Base-by-base conservation (phyloP, 2,329 filamentous ascomycete genomes). In the Proliferodiscus dingleyae region DNA sequence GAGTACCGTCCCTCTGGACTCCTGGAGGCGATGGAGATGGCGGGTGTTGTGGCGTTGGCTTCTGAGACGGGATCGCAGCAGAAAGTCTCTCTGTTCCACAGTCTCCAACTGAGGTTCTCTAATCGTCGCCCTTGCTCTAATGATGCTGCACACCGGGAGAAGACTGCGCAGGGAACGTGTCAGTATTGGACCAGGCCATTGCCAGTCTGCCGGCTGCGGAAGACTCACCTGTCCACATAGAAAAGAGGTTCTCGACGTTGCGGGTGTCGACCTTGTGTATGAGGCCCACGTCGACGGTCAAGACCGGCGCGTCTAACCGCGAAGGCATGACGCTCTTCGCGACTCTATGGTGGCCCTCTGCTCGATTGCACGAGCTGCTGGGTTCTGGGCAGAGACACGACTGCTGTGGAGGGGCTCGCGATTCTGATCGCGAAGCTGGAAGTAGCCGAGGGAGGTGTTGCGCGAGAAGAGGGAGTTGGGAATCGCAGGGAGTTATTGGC, bases 241-340 rank as follows among this genome's bases (percentile, higher is more conserved):
- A 90, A 71, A 93, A 94, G 41, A 97, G 80, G 64, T 90, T 94
- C 70, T 95, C 88, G 22, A 88, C 84, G 66, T 95, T 95, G 57
- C 85, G 79, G 1, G 91, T 95, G 70, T 97, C 90, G 62, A 97
- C 89, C 66, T 94, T 89, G 74, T 93, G 87, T 66, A 98, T 90
- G 58, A 91, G 85, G 64, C 85, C 87, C 54, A 88, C 83, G 72
- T 96, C 89, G 66, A 97, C 87, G 52, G 89, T 89, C 63, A 97
- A 76, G 65, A 97, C 87, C 62, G 91, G 87, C 50, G 85, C 84
- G 67, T 87, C 82, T 68, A 95, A 76, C 70, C 80, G 78, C 64
- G 87, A 82, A 71, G 89, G 88, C 91, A 97, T 97, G 43, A 30
- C 52, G n/a, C n/a, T n/a, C n/a, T n/a, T n/a, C n/a, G n/a, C n/a